phyloP scores from a whole-genome alignment of 2,329 filamentous ascomycete species.

The Phoma sp. region DNA sequence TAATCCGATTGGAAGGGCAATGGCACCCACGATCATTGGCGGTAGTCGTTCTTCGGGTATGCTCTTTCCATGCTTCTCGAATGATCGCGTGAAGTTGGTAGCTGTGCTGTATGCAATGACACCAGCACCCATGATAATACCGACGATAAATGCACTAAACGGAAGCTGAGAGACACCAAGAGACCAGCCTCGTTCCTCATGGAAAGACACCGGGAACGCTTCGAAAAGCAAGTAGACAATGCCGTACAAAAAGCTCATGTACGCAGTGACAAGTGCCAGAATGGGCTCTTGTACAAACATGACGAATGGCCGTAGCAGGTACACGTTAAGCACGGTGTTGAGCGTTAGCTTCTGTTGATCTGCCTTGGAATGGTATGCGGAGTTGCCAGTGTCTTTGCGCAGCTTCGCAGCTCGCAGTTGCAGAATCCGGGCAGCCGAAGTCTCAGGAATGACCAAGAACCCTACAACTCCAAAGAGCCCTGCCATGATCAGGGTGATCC shows the following conservation, averaged over 20 bases:
- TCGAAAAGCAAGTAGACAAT: constrained; percentile 64
- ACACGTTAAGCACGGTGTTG: constrained; percentile 68
- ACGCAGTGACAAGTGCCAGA: constrained; percentile 63
- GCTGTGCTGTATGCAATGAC: constrained; percentile 43
- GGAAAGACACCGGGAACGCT: constrained; percentile 70
- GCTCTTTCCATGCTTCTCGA: constrained; percentile 52
- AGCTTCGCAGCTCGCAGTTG: constrained; percentile 40
- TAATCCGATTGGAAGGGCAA: constrained; percentile 64
- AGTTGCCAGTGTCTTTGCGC: constrained; percentile 47
- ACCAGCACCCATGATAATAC: constrained; percentile 61
- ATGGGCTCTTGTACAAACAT: constrained; percentile 60
- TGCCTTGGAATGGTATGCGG: constrained; percentile 49
- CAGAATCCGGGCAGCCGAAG: constrained; percentile 40
- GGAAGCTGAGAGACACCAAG: constrained; percentile 66
- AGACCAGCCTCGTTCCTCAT: constrained; percentile 70
- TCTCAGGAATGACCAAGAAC: constrained; percentile 39
- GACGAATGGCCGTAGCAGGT: constrained; percentile 71
- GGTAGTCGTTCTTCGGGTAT: constrained; percentile 68
- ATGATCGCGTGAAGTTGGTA: constrained; percentile 43
- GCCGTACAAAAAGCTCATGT: constrained; percentile 73
- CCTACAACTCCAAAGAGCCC: constrained; percentile 35
- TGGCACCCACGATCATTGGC: constrained; percentile 69
- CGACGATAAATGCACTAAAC: constrained; percentile 70
- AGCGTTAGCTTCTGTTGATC: constrained; percentile 68
- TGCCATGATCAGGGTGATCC: constrained; percentile 49